These are phyloP conservation scores for Xylariaceae sp. DNA, from an alignment of 2,329 filamentous ascomycete genomes.

Conservation along the genomic window DNA sequence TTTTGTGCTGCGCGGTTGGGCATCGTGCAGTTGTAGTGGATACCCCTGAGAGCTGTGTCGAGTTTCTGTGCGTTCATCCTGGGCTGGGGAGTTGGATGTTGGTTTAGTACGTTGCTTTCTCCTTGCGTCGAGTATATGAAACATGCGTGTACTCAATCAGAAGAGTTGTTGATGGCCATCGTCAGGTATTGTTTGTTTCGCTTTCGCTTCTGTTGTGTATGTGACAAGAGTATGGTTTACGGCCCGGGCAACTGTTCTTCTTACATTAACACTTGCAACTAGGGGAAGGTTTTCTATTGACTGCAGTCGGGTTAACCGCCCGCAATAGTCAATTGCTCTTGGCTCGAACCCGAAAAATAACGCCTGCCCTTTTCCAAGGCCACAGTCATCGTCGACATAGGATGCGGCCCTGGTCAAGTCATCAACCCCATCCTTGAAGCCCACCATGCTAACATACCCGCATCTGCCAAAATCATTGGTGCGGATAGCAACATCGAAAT, in stretches of 20 bases:
- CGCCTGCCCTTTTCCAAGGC: constrained; percentile 14
- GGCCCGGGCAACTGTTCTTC: too few species aligned
- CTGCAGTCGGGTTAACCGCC: too few species aligned
- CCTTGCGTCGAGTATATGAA: not conserved
- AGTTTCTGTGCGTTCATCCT: not conserved
- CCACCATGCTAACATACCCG: not conserved
- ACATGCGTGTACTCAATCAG: too few species aligned
- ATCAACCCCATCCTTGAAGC: constrained; percentile 11
- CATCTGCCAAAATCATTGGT: constrained; percentile 7
- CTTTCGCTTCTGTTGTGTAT: too few species aligned
- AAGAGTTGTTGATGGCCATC: too few species aligned
- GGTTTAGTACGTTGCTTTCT: too few species aligned
- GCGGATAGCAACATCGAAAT: constrained; percentile 15
- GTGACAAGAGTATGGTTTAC: too few species aligned
- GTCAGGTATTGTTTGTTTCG: too few species aligned
- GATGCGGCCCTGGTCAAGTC: constrained; percentile 16
- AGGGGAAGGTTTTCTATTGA: too few species aligned
- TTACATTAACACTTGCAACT: too few species aligned
- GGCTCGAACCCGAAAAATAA: too few species aligned
- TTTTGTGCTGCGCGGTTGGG: not conserved
- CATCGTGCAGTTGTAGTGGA: constrained; percentile 8
- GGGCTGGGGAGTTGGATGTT: not conserved
- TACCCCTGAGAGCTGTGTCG: constrained; percentile 13
- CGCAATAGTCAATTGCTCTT: too few species aligned
- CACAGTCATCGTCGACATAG: constrained; percentile 14